phyloP scores from a whole-genome alignment of 2,329 filamentous ascomycete genomes.

The Fusarium stilboides region DNA sequence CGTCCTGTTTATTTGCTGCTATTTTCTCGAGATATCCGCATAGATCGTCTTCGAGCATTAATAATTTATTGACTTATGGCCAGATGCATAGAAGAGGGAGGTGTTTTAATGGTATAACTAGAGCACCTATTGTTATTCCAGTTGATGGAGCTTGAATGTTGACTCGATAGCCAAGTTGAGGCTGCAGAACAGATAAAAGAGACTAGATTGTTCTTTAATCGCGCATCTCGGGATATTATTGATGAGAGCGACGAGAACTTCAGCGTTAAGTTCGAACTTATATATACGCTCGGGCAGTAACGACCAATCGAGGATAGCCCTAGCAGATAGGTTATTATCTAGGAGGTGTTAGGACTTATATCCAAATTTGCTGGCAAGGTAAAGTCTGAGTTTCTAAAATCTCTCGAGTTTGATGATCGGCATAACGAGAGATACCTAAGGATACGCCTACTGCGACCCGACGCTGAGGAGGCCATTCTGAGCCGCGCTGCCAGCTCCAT shows the following conservation, averaged over 20 bases:
- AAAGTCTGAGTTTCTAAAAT: slow-evolving; percentile 51
- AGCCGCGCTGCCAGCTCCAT: slow-evolving; percentile 57
- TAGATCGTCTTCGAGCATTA: slow-evolving; percentile 51
- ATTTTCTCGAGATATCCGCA: slow-evolving; percentile 66
- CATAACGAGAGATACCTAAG: slow-evolving; percentile 61
- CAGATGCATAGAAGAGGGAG: slow-evolving; percentile 65
- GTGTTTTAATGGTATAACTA: slow-evolving; percentile 73
- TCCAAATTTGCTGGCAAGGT: slow-evolving; percentile 50
- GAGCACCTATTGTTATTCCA: slow-evolving; percentile 76
- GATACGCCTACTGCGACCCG: slow-evolving; percentile 62
- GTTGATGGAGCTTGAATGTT: slow-evolving; percentile 70
- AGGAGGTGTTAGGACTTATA: slow-evolving; percentile 66
- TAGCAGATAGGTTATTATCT: slow-evolving; percentile 69
- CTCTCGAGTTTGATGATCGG: slow-evolving; percentile 59
- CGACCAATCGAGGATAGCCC: slow-evolving; percentile 66
- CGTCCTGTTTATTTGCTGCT: slow-evolving; percentile 71
- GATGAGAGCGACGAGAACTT: slow-evolving; percentile 78
- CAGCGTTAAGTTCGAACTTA: slow-evolving; percentile 71
- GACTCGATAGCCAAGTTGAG: slow-evolving; percentile 48
- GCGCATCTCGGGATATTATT: slow-evolving; percentile 67
- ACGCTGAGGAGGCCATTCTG: slow-evolving; percentile 53
- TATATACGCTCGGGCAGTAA: slow-evolving; percentile 74
- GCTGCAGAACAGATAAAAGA: slow-evolving; percentile 56
- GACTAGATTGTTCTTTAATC: slow-evolving; percentile 63
- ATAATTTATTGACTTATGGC: slow-evolving; percentile 58